Evolutionary conservation across 2,329 filamentous ascomycete genomes (phyloP), one percentile per base, ranked within the genome.

Genomic region (Venturia effusa): DNA sequence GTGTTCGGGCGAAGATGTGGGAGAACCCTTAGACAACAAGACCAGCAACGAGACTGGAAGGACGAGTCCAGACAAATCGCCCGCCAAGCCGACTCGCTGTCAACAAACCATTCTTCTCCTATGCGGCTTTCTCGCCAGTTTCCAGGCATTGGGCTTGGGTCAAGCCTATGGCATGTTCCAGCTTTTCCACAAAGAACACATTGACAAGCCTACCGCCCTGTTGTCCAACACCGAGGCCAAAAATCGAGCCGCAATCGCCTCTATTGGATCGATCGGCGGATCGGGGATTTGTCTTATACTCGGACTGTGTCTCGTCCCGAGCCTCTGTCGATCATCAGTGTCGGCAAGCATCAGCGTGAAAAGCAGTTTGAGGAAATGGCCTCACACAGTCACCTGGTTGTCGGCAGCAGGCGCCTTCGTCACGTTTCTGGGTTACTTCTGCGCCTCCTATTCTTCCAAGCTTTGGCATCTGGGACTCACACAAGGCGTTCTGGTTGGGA

Each of bases 401-500:
- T 32, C 34, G n/a, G 54, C 54, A 19, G 6, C 13, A 17, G 54
- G 54, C 27, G 19, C 54, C 7, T 7, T 59, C 17, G 19, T 59
- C 27, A 32, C 24, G 4, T 32, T 17, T 7, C 4, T 32, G n/a
- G 54, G 54, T 22, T 59, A 59, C 24, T 22, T 59, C 54, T 22
- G 4, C 17, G 27, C 54, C 17, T 7, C 54, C 54, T 59, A 62
- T 15, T 64, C 57, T 17, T 32, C 24, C 34, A 55, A 51, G 27
- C 61, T 67, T 19, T 67, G 65, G 66, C 66, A 67, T 24, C 62
- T 67, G 1, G 5, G 63, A 6, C 30, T 67, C 5, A 61, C 71
- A 0, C 76, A 78, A 65, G 76, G 76, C 3, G 51, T 77, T 0
- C 66, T 78, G 2, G 67, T 74, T 0, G 76, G 77, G 1, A 67